These are phyloP conservation scores for Aspergillus ochraceoroseus DNA, from an alignment of 2,329 filamentous ascomycete genomes.

Conservation along the genomic window DNA sequence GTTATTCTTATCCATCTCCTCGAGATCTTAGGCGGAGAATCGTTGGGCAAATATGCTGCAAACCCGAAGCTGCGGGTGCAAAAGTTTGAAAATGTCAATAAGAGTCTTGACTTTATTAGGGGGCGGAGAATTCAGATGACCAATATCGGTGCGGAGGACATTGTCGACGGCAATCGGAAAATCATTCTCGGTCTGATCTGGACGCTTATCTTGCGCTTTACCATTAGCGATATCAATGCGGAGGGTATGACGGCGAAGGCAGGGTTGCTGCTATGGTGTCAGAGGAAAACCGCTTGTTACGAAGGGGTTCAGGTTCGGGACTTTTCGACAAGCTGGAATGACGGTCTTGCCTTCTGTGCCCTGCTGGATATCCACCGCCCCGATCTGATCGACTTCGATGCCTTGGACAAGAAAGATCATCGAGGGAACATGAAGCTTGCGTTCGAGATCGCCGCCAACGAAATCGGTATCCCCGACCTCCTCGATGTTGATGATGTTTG, in stretches of 20 bases:
- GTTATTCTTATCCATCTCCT: slow-evolving; percentile 94
- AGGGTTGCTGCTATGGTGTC: slow-evolving; percentile 91
- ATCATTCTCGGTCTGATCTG: slow-evolving; percentile 96
- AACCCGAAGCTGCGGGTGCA: slow-evolving; percentile 95
- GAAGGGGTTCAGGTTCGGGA: slow-evolving; percentile 93
- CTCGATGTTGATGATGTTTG: slow-evolving; percentile 97
- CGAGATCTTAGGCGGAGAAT: slow-evolving; percentile 91
- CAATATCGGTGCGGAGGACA: slow-evolving; percentile 96
- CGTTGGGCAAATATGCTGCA: slow-evolving; percentile 91
- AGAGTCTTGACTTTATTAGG: slow-evolving; percentile 89
- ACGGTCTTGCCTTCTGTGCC: slow-evolving; percentile 93
- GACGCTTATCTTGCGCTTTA: slow-evolving; percentile 96
- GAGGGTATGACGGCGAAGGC: slow-evolving; percentile 98
- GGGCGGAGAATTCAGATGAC: slow-evolving; percentile 90
- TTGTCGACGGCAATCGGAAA: slow-evolving; percentile 95
- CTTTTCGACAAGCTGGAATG: slow-evolving; percentile 95
- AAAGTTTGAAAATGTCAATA: slow-evolving; percentile 96
- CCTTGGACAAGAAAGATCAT: slow-evolving; percentile 89
- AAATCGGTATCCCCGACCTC: slow-evolving; percentile 93
- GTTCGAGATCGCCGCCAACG: slow-evolving; percentile 91
- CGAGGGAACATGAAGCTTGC: slow-evolving; percentile 96
- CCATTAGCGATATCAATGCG: slow-evolving; percentile 97
- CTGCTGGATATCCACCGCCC: slow-evolving; percentile 94
- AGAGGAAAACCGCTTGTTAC: slow-evolving; percentile 97
- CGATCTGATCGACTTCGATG: slow-evolving; percentile 94